Conservation (phyloP, 176 grass and related monocot genomes). For the Saccharum officinarum region DNA sequence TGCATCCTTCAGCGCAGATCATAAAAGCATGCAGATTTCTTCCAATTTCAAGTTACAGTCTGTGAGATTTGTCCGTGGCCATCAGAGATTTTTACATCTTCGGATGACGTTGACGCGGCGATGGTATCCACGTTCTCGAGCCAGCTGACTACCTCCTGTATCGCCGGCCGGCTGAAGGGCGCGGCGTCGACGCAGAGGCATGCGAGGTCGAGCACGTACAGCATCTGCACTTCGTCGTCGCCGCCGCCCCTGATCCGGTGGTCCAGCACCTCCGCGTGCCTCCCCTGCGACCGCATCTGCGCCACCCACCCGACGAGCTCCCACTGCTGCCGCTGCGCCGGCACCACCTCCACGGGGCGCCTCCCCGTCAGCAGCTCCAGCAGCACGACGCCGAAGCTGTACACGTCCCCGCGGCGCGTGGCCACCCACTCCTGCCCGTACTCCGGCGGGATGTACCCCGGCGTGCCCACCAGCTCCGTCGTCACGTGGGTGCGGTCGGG, state of each 20-base stretch:
- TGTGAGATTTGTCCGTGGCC: not conserved
- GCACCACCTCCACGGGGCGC: slow-evolving; percentile 37
- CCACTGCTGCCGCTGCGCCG: not conserved
- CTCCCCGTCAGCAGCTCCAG: slow-evolving; percentile 79
- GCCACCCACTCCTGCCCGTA: slow-evolving; percentile 60
- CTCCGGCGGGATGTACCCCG: slow-evolving; percentile 63
- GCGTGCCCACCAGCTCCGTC: slow-evolving; percentile 58
- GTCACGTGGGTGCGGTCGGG: slow-evolving; percentile 48
- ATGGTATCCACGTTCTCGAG: slow-evolving; percentile 51
- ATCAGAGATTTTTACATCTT: not conserved
- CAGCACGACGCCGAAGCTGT: slow-evolving; percentile 89
- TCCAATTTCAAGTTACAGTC: not conserved
- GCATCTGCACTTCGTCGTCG: slow-evolving; percentile 44
- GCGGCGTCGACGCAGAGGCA: slow-evolving; percentile 38
- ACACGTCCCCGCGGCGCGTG: slow-evolving; percentile 72
- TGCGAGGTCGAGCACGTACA: slow-evolving; percentile 57
- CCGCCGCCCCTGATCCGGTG: not conserved
- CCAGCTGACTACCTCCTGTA: slow-evolving; percentile 58
- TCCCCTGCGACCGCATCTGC: slow-evolving; percentile 32
- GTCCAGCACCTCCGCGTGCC: slow-evolving; percentile 32
- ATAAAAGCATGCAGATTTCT: not conserved
- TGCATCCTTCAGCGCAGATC: too few species aligned
- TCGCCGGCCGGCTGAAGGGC: slow-evolving; percentile 52
- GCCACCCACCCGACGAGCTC: slow-evolving; percentile 43
- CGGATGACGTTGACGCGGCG: not conserved